These are phyloP conservation scores for Zygoascus biomembranicola DNA, from an alignment of 805 yeast species.

Conservation along the genomic window DNA sequence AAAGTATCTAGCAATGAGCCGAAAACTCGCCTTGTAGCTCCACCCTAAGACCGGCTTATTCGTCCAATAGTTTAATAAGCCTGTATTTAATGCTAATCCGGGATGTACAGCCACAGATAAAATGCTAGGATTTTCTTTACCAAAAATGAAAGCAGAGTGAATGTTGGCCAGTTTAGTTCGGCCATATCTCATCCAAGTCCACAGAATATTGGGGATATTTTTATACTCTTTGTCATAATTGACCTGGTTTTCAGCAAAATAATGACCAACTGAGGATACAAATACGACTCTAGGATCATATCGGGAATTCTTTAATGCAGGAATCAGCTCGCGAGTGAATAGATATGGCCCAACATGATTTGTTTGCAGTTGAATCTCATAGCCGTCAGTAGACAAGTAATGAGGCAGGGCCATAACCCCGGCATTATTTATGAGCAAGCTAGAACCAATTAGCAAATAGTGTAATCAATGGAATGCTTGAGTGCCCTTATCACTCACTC, in stretches of 20 bases:
- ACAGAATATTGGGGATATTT: slow-evolving; percentile 54
- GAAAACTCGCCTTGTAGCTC: slow-evolving; percentile 62
- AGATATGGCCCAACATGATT: slow-evolving; percentile 69
- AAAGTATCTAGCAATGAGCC: slow-evolving; percentile 55
- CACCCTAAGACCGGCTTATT: slow-evolving; percentile 70
- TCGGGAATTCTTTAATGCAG: slow-evolving; percentile 36
- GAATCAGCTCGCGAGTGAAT: slow-evolving; percentile 51
- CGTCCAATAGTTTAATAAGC: slow-evolving; percentile 68
- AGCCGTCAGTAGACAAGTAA: slow-evolving; percentile 52
- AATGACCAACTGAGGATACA: slow-evolving; percentile 60
- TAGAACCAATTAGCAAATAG: slow-evolving; percentile 26
- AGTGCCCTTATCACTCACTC: slow-evolving; percentile 1
- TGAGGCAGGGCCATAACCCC: slow-evolving; percentile 74
- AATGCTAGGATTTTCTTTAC: slow-evolving; percentile 58
- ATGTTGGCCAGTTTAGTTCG: slow-evolving; percentile 71
- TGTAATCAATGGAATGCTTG: not conserved
- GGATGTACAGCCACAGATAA: slow-evolving; percentile 67
- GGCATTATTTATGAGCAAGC: slow-evolving; percentile 66
- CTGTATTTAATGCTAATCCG: slow-evolving; percentile 79
- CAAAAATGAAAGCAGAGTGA: slow-evolving; percentile 58
- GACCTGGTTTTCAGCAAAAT: slow-evolving; percentile 42
- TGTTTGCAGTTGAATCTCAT: slow-evolving; percentile 75
- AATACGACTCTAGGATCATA: slow-evolving; percentile 47
- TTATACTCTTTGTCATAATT: slow-evolving; percentile 43
- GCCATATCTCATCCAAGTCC: slow-evolving; percentile 73